Conservation (phyloP, 2,329 filamentous ascomycete species). For the Trichoderma lentiforme region DNA sequence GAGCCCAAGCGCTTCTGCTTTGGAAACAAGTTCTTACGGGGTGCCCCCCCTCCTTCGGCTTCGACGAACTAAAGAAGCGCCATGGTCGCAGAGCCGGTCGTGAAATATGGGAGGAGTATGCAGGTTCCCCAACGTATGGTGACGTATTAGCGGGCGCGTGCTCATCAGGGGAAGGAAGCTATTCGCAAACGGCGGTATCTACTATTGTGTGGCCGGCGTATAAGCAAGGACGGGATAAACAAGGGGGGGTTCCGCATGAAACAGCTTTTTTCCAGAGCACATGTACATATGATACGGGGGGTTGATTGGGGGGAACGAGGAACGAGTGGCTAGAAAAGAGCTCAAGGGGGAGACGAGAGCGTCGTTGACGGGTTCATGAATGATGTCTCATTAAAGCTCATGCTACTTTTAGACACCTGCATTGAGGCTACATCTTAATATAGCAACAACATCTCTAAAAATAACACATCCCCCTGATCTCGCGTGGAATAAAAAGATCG, state of each 20-base stretch:
- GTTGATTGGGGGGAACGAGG: background rate
- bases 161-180: background rate
- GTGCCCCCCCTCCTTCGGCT: background rate
- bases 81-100: background rate
- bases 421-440: slow-evolving; percentile 19
- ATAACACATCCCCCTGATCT: slow-evolving; percentile 12
- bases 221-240: background rate
- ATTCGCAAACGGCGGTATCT: background rate
- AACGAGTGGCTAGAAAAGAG: background rate
- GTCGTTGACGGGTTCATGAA: background rate
- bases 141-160: slow-evolving; percentile 1
- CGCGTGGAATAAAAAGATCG: slow-evolving; percentile 16
- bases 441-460: slow-evolving; percentile 19
- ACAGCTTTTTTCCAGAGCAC: background rate
- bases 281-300: background rate
- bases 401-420: slow-evolving; percentile 13
- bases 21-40: background rate
- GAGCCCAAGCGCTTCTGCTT: background rate
- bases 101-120: background rate
- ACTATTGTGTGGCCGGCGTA: background rate
- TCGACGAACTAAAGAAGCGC: background rate
- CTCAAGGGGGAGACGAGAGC: background rate
- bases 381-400: slow-evolving; percentile 18
- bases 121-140: slow-evolving; percentile 1
- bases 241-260: background rate